Evolutionary conservation across 2,329 filamentous ascomycete species (phyloP), one percentile per base, ranked within the genome.

Genomic region (Pyricularia grisea): DNA sequence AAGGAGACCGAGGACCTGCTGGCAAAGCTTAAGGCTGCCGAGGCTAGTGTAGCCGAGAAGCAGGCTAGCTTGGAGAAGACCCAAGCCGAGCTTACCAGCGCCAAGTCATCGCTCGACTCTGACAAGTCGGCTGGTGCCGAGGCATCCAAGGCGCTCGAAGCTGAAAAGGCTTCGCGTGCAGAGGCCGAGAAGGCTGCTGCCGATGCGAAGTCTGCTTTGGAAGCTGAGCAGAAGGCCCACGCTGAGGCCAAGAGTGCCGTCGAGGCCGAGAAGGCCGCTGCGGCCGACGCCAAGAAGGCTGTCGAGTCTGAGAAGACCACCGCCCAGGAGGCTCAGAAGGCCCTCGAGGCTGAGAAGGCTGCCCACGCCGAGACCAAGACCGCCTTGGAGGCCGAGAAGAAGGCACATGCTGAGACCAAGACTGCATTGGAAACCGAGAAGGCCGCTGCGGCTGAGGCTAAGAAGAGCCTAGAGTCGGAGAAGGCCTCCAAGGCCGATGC

Each of bases 1-100:
- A 55, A 65, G 61, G 42, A 68, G 63, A n/a, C 33, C 63, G 64
- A 69, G 64, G 68, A 69, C 9, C 42, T 69, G 25, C 63, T 50
- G 3, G 50, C 61, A 36, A 67, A 66, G 68, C 63, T 69, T 28
- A 25, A 33, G 31, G 42, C 68, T 25, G 65, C 68, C 12, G 68
- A 69, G 25, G 50, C 33, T 17, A 55, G 64, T 28, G 36, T 36
- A 10, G 65, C 55, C 27, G 68, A 69, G 65, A 69, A 67, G 50
- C 42, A 67, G 64, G 65, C 65, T 17, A 55, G 27, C 50, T 28
- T 67, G 23, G 68, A 66, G 20, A 67, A 67, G 68, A 58, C 65
- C 4, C 42, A 63, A 17, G 65, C 68, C 65, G 68, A 69, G 27
- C 42, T 67, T 27, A n/a, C 68, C 7, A 63, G 60, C 60, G 12